These are phyloP conservation scores for Psidium friedrichsthalianum DNA, from an alignment of 345 rosid genomes.

Conservation along the genomic window DNA sequence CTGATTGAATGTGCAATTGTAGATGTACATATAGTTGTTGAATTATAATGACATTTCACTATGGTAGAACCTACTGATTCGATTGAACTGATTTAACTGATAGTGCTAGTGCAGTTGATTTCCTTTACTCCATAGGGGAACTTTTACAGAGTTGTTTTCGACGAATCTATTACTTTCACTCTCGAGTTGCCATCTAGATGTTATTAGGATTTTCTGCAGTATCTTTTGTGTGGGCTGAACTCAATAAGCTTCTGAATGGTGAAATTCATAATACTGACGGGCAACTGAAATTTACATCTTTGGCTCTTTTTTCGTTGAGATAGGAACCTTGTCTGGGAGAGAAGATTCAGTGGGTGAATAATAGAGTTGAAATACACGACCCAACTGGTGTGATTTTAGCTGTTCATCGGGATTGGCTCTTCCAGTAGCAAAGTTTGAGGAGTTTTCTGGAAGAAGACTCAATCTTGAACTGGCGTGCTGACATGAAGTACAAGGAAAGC, in stretches of 20 bases:
- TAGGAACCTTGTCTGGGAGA: not conserved
- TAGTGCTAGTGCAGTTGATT: not conserved
- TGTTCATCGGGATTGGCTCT: not conserved
- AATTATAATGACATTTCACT: not conserved
- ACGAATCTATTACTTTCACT: not conserved
- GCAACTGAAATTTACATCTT: not conserved
- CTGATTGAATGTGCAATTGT: not conserved
- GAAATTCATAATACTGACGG: not conserved
- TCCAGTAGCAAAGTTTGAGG: not conserved
- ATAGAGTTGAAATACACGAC: not conserved
- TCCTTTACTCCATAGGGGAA: not conserved
- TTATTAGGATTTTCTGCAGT: not conserved
- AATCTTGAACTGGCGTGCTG: not conserved
- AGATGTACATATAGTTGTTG: not conserved
- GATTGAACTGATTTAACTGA: not conserved
- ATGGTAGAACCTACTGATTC: not conserved
- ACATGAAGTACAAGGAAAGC: not conserved
- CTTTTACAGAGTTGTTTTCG: not conserved
- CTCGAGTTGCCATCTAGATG: not conserved
- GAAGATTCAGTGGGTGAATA: not conserved
- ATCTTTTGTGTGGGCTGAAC: not conserved
- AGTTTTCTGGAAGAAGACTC: not conserved
- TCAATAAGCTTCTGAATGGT: not conserved
- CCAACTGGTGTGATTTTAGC: not conserved
- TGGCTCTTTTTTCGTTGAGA: not conserved